These are phyloP conservation scores for Mortierella sp. DNA, from an alignment of 371 early-diverging fungal genomes.

Conservation along the genomic window DNA sequence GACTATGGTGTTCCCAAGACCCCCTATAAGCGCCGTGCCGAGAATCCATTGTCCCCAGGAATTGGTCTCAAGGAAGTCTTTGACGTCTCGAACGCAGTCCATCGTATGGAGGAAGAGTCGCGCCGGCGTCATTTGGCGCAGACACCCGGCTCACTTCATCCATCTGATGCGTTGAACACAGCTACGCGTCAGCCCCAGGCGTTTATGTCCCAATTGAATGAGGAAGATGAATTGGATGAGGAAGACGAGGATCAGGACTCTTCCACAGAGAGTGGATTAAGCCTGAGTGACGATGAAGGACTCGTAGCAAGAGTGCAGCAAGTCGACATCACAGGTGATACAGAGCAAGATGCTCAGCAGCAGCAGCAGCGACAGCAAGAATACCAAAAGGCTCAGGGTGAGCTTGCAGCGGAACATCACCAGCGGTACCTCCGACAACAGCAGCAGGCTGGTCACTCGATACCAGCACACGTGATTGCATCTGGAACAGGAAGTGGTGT, in stretches of 20 bases:
- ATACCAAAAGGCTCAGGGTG: constrained; percentile 47
- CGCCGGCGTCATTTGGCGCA: constrained; percentile 53
- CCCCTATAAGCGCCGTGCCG: constrained; percentile 45
- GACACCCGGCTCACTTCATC: constrained; percentile 26
- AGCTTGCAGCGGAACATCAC: constrained; percentile 36
- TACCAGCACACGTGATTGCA: constrained; percentile 26
- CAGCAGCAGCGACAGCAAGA: constrained; percentile 51
- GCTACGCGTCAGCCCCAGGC: constrained; percentile 41
- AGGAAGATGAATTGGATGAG: constrained; percentile 44
- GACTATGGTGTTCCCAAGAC: constrained; percentile 41
- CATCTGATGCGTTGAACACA: constrained; percentile 39
- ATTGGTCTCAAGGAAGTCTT: constrained; percentile 70
- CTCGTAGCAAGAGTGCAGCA: constrained; percentile 17
- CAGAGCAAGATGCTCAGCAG: constrained; percentile 19
- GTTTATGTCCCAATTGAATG: constrained; percentile 45
- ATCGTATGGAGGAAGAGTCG: constrained; percentile 70
- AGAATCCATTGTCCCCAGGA: constrained; percentile 57
- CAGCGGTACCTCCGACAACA: constrained; percentile 36
- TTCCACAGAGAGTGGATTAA: constrained; percentile 18
- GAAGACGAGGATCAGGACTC: constrained; percentile 8
- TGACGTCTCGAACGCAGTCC: constrained; percentile 72
- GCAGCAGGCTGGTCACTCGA: constrained; percentile 34
- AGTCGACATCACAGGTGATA: constrained; percentile 7
- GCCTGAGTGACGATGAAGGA: constrained; percentile 35
- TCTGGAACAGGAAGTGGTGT: constrained; percentile 5